Evolutionary conservation across 2,329 filamentous ascomycete genomes (phyloP).

Genomic region (Paraphoma sp.): DNA sequence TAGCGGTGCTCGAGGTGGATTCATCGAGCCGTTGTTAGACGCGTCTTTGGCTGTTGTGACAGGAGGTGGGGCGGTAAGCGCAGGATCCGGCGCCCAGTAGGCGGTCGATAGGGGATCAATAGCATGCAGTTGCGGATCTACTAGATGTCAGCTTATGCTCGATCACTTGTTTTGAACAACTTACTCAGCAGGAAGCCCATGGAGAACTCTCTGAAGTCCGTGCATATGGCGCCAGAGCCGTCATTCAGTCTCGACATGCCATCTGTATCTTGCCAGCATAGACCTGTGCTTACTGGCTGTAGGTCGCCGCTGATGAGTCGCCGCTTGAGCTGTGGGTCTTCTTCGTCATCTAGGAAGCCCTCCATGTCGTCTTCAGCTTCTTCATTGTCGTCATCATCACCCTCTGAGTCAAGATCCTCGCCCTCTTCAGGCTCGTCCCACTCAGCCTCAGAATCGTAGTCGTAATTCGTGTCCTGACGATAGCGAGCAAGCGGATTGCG

Average conservation of each 20-base stretch:
- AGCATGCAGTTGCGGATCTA: constrained; percentile 57
- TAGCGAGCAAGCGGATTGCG: constrained; percentile 62
- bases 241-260: constrained; percentile 53
- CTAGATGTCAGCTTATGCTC: constrained; percentile 12
- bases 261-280: constrained; percentile 77
- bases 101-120: constrained; percentile 85
- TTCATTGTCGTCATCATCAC: constrained; percentile 72
- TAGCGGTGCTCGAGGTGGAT: constrained; percentile 52
- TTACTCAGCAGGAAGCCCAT: constrained; percentile 78
- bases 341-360: constrained; percentile 86
- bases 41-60: constrained; percentile 20
- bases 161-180: constrained; percentile 27
- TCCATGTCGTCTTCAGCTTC: constrained; percentile 86
- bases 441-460: constrained; percentile 85
- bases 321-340: constrained; percentile 64
- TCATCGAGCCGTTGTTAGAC: constrained; percentile 38
- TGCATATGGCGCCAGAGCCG: constrained; percentile 54
- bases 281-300: constrained; percentile 77
- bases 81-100: constrained; percentile 70
- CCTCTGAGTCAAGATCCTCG: constrained; percentile 70
- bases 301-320: constrained; percentile 70
- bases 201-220: constrained; percentile 65
- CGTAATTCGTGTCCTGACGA: constrained; percentile 74
- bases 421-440: constrained; percentile 80
- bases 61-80: constrained; percentile 11